Base-by-base conservation (phyloP, 371 early-diverging fungal genomes). In the Thermomucor indicae-seudaticae region DNA sequence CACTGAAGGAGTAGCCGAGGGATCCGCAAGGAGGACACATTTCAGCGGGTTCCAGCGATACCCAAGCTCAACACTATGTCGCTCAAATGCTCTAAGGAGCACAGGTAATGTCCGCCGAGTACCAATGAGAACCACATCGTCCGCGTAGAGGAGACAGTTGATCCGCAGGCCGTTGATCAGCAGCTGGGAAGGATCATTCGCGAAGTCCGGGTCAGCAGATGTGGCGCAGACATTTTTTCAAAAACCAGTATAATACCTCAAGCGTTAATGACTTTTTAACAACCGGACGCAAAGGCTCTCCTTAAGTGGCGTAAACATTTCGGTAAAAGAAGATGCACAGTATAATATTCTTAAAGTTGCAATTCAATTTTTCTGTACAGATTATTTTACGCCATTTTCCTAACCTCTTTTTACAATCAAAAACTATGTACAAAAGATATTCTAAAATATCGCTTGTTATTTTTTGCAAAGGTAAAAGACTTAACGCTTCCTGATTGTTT, bases 21-120 rank as follows among this genome's bases (percentile, higher is more conserved):
- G 48, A 5, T 45, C 23, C 12, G 55, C 58, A 2, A 62, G 31
- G 2, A 62, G 25, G 1, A 49, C 63, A 44, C 58, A 67, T 32
- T 67, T 67, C 35, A 28, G 17, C n/a, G 64, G 68, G 14, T 35
- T 60, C 62, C 65, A 64, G 2, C 60, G 44, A 34, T 62, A 69
- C 0, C 65, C 58, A 31, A 55, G 47, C 17, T 11, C n/a, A 10
- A 11, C 20, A 14, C 56, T 55, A 41, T 64, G 64, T 6, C 31
- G 23, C 20, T 48, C 50, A 4, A 52, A 58, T 0, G 43, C 23
- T 11, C 40, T 25, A 14, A 62, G 51, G 53, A 70, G 53, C 1
- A 1, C 5, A 5, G 46, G 53, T 0, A 65, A 52, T 7, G 47
- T 41, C n/a, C 30, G 11, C 0, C 42, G 23, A 1, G 45, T 39